Base-by-base conservation (phyloP, 139 green algal species). In the Closterium sp. region DNA sequence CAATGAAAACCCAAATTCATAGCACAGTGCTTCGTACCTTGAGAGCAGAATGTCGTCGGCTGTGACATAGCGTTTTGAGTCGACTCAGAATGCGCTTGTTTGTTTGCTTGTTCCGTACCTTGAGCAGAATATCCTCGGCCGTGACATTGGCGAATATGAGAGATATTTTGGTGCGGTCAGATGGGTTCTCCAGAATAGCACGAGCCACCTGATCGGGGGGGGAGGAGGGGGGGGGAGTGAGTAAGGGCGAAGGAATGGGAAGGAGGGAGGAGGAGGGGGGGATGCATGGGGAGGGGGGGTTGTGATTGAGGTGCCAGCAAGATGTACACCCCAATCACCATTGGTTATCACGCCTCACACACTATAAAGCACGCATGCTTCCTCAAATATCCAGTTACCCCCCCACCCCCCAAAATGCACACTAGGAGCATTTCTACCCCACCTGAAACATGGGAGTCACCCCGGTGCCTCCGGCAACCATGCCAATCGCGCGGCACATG, bases 401-500 rank as follows among this genome's bases (percentile, higher is more conserved):
- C n/a, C n/a, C n/a, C n/a, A n/a, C n/a, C n/a, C 55, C 55, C 9
- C 38, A 66, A 28, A 28, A 19, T 28, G 25, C 55, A 76, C 4
- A 76, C 16, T 3, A 76, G 55, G 16, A 76, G 16, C 55, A 76
- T 3, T 3, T 28, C 0, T 19, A 28, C 30, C 33, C 33, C 34
- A 97, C 89, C 92, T 99, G 97, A 84, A 96, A 98, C 97, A 99
- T 99, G 85, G 97, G 97, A 0, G 97, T 99, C 84, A 99, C 97
- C 28, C 97, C 97, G 3, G 97, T 98, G 90, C 97, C 97, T n/a
- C 97, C 97, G 64, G 97, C 97, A 64, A 99, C 35, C 97, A 99
- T 99, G 87, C 97, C 93, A n/a, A 95, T 86, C 23, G 94, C 43
- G 16, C 85, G 85, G 76, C 55, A 88, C 83, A 91, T 92, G 88